Conservation (phyloP, 2,329 filamentous ascomycete species). For the Simplicillium sp. region DNA sequence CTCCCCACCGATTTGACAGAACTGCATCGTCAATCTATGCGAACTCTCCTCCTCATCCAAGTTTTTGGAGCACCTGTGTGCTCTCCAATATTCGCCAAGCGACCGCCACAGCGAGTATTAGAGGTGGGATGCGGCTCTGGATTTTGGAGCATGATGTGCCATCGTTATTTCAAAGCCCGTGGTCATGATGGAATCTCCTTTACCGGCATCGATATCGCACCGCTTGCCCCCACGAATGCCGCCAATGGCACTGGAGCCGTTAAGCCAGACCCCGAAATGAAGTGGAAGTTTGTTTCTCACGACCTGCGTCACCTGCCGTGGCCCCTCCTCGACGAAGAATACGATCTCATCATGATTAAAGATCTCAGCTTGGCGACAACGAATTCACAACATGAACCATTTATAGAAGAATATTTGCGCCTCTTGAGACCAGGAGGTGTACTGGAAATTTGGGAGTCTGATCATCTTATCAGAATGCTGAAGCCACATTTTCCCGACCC, state of each 20-base stretch:
- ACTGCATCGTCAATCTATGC: constrained; percentile 76
- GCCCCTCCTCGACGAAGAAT: constrained; percentile 71
- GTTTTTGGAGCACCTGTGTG: constrained; percentile 75
- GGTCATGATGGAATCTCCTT: constrained; percentile 66
- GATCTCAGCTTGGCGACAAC: constrained; percentile 63
- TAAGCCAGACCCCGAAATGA: constrained; percentile 61
- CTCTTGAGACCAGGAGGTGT: constrained; percentile 69
- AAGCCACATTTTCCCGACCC: constrained; percentile 61
- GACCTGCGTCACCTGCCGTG: constrained; percentile 68
- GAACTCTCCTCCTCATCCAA: constrained; percentile 71
- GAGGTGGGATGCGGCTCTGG: constrained; percentile 83
- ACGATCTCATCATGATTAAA: constrained; percentile 84
- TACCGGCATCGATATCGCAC: constrained; percentile 73
- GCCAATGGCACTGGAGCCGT: constrained; percentile 22
- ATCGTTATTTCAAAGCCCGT: constrained; percentile 63
- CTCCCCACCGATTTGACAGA: constrained; percentile 81
- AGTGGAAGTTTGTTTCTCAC: constrained; percentile 83
- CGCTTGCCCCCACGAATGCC: constrained; percentile 43
- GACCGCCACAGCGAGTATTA: constrained; percentile 67
- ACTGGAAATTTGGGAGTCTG: constrained; percentile 83
- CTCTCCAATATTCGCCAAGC: constrained; percentile 54
- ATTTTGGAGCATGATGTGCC: constrained; percentile 84
- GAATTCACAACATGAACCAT: constrained; percentile 42
- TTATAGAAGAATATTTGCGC: constrained; percentile 66
- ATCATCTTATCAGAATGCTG: constrained; percentile 75